Evolutionary conservation across 2,329 filamentous ascomycete genomes (phyloP).

Genomic region (Zarea fungicola): DNA sequence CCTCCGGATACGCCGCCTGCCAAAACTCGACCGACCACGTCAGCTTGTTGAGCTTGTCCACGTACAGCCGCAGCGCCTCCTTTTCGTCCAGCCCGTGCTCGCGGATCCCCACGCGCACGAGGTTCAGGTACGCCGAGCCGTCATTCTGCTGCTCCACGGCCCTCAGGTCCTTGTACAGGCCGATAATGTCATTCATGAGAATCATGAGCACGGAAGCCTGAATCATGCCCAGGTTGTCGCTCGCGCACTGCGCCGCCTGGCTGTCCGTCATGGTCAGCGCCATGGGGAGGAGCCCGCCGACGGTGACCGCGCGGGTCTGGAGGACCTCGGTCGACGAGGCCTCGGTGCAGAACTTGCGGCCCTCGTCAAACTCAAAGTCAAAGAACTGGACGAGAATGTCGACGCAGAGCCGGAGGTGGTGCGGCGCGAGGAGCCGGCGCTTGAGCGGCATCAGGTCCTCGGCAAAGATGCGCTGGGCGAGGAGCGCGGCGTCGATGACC

Average conservation of each 20-base stretch:
- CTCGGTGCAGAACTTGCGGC: conserved; percentile 7
- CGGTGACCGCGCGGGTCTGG: conserved; percentile 1
- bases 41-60: conserved; percentile 4
- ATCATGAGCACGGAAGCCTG: conserved; percentile 1
- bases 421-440: neutral
- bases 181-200: conserved; percentile 11
- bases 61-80: neutral
- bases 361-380: conserved; percentile 5
- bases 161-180: conserved; percentile 9
- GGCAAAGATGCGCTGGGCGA: conserved; percentile 1
- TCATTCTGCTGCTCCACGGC: conserved; percentile 6
- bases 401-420: neutral
- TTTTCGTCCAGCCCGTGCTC: neutral
- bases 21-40: conserved; percentile 2
- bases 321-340: conserved; percentile 1
- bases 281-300: conserved; percentile 7
- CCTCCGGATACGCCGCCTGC: neutral
- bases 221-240: neutral
- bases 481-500: neutral
- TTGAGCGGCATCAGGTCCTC: conserved; percentile 11
- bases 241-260: neutral
- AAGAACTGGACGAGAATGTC: conserved; percentile 4
- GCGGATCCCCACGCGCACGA: conserved; percentile 6
- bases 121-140: conserved; percentile 11
- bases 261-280: neutral